Base-by-base conservation (phyloP, 2,329 filamentous ascomycete genomes). In the Fusarium multiceps region DNA sequence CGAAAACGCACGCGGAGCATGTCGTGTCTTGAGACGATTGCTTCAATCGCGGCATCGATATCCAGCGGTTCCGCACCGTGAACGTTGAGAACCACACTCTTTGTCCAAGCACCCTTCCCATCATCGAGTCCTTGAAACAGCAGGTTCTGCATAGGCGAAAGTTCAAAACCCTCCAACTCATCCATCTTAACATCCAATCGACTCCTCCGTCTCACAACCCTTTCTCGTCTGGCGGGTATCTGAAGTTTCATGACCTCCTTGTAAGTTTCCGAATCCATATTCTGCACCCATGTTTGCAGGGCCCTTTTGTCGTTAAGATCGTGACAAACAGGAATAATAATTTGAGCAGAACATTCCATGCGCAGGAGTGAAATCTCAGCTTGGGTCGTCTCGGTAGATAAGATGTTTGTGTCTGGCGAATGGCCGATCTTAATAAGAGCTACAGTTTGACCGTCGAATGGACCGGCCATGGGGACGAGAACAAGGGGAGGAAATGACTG, bases 141-240 rank as follows among this genome's bases (percentile, higher is more conserved):
- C 6, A 88, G 78, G 57, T 84, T 82, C 74, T 88, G 86, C 82
- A 87, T 87, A 5, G 85, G 82, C 2, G 85, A 84, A 12, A 87
- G 78, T 12, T 82, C 81, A 66, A 86, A 87, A 32, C 69, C 71
- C 63, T 75, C 77, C 50, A 74, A 53, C 13, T 78, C 77, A 21
- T 81, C 80, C 16, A 11, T 72, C 28, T 57, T 25, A 18, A 37
- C 34, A 37, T 37, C 34, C 18, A 37, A 10, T 3, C 34, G 34
- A 37, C 25, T 47, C 45, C 30, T 45, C 27, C n/a, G 61, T 56
- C 40, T 79, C 72, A 25, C n/a, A 23, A 51, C 80, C 78, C 20
- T 75, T 72, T 11, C 64, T 45, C 66, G 61, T 80, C 68, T 56
- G 0, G 84, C 69, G 77, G 78, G 71, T 28, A 85, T 77, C 49